A percentile compares a stretch with the other conserved stretches of the same genome.
Conservation (phyloP, 805 yeast species). For the Kodamaea leandrae region DNA sequence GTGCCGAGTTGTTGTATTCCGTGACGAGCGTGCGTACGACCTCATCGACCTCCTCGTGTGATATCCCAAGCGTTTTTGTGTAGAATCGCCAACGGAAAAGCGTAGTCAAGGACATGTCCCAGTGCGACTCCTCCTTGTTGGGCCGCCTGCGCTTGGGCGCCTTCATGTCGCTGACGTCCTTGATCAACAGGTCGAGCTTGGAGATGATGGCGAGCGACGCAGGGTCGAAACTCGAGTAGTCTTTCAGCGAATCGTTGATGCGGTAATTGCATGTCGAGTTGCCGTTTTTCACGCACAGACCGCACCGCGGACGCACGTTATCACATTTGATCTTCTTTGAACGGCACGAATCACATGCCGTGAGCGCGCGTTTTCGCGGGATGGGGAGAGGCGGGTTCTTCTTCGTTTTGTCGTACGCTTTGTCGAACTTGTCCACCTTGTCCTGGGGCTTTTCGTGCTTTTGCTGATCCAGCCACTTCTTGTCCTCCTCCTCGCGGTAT, state of each 20-base stretch:
- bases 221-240: slow-evolving; percentile 23
- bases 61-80: slow-evolving; percentile 12
- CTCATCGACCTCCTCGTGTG: slow-evolving; percentile 11
- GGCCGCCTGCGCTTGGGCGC: slow-evolving; percentile 1
- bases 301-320: slow-evolving; percentile 34
- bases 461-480: background rate
- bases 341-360: slow-evolving; percentile 40
- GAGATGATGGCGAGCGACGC: slow-evolving; percentile 25
- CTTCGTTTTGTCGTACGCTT: background rate
- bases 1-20: slow-evolving; percentile 11
- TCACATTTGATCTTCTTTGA: slow-evolving; percentile 38
- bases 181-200: slow-evolving; percentile 30
- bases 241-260: slow-evolving; percentile 24
- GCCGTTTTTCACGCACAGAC: slow-evolving; percentile 31
- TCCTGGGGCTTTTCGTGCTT: background rate
- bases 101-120: slow-evolving; percentile 36
- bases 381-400: background rate
- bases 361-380: slow-evolving; percentile 29
- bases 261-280: slow-evolving; percentile 28
- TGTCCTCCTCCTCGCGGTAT: background rate
- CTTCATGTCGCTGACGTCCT: slow-evolving; percentile 17
- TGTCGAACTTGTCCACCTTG: background rate
- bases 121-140: slow-evolving; percentile 10
- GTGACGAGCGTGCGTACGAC: slow-evolving; percentile 14
- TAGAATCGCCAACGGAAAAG: slow-evolving; percentile 31